Evolutionary conservation across 176 grass and related monocot species (phyloP).

Genomic region (Hsuehochloa calcarea): DNA sequence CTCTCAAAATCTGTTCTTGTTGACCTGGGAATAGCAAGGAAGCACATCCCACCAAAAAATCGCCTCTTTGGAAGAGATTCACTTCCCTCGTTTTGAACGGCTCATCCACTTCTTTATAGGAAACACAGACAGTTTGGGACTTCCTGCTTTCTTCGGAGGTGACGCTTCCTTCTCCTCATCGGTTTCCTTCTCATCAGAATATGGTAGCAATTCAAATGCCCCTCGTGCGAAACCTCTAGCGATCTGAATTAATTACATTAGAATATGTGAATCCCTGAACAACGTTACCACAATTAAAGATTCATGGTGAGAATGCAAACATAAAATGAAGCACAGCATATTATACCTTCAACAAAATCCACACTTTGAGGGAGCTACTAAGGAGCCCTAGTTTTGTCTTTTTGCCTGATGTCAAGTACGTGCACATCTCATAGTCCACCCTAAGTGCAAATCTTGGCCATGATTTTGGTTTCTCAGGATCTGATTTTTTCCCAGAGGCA

Average conservation of each 20-base stretch:
- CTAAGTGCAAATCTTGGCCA: slow-evolving; percentile 75
- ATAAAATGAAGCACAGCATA: background rate
- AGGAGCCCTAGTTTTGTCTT: slow-evolving; percentile 74
- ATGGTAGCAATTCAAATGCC: slow-evolving; percentile 70
- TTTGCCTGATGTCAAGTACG: slow-evolving; percentile 81
- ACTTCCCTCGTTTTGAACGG: slow-evolving; percentile 49
- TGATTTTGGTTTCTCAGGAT: slow-evolving; percentile 63
- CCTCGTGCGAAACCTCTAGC: slow-evolving; percentile 61
- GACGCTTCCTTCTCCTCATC: slow-evolving; percentile 47
- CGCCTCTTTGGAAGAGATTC: background rate
- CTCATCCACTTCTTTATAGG: slow-evolving; percentile 87
- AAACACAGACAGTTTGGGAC: slow-evolving; percentile 63
- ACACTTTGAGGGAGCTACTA: slow-evolving; percentile 85
- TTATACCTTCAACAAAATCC: slow-evolving; percentile 82
- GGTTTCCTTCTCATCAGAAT: slow-evolving; percentile 54
- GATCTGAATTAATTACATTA: slow-evolving; percentile 45
- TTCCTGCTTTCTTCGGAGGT: slow-evolving; percentile 28
- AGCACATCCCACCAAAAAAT: background rate
- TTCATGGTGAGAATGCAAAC: background rate
- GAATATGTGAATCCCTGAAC: background rate
- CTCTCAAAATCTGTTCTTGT: background rate
- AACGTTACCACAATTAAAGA: background rate
- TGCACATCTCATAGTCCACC: slow-evolving; percentile 82
- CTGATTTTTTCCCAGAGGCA: slow-evolving; percentile 47
- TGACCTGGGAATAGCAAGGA: background rate